These are phyloP conservation scores for Fusarium siculi DNA, from an alignment of 2,329 filamentous ascomycete genomes.

Conservation along the genomic window DNA sequence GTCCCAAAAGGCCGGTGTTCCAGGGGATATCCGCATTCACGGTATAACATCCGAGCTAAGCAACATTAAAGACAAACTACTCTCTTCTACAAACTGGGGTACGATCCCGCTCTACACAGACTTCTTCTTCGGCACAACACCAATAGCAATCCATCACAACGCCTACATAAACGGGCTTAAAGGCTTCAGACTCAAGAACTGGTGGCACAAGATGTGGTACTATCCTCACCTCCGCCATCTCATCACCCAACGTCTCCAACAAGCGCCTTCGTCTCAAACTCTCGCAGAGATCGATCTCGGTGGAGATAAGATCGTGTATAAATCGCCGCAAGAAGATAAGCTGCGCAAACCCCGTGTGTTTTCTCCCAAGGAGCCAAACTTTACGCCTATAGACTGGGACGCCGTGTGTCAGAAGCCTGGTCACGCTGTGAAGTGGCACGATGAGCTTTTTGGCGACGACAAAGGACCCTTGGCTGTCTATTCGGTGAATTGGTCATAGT, in stretches of 20 bases:
- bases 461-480: conserved; percentile 43
- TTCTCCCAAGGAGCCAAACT: conserved; percentile 35
- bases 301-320: conserved; percentile 38
- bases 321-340: conserved; percentile 29
- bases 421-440: conserved; percentile 44
- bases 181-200: conserved; percentile 45
- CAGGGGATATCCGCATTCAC: conserved; percentile 43
- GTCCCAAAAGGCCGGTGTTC: conserved; percentile 47
- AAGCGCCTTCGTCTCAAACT: not conserved
- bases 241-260: conserved; percentile 41
- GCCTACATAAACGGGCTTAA: conserved; percentile 50
- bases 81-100: conserved; percentile 45
- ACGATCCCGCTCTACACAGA: conserved; percentile 50
- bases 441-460: conserved; percentile 49
- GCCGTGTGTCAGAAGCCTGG: conserved; percentile 48
- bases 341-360: conserved; percentile 38
- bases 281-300: conserved; percentile 29
- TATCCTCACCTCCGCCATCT: conserved; percentile 47
- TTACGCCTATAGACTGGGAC: conserved; percentile 46
- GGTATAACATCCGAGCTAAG: conserved; percentile 45
- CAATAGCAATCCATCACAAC: conserved; percentile 53
- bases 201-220: conserved; percentile 53
- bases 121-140: conserved; percentile 50
- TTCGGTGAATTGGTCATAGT: not conserved
- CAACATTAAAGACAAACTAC: conserved; percentile 16